Conservation (phyloP, 2,329 filamentous ascomycete genomes). For the Cercospora beticola region DNA sequence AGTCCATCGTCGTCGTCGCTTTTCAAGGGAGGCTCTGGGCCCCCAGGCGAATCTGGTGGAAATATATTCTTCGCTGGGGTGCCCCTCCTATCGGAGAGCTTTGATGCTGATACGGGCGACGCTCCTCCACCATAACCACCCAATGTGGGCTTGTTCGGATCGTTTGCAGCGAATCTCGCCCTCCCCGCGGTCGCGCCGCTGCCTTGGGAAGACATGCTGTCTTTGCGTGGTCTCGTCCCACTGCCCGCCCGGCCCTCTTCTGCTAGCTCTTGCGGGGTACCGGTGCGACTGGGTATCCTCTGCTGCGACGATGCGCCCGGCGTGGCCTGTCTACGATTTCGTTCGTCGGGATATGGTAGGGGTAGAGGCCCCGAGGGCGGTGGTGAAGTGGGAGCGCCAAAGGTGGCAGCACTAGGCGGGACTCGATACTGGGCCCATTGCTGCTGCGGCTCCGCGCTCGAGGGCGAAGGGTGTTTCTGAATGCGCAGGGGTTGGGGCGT, state of each 20-base stretch:
- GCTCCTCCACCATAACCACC: conserved; percentile 46
- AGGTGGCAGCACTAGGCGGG: conserved; percentile 32
- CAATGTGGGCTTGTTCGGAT: conserved; percentile 50
- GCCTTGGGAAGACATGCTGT: conserved; percentile 36
- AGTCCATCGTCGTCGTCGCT: conserved; percentile 67
- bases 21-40: conserved; percentile 69
- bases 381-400: conserved; percentile 35
- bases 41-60: conserved; percentile 75
- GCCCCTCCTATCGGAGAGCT: conserved; percentile 77
- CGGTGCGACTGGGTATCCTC: conserved; percentile 23
- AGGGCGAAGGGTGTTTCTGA: conserved; percentile 31
- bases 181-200: conserved; percentile 34
- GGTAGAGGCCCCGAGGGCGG: conserved; percentile 33
- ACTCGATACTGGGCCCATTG: conserved; percentile 39
- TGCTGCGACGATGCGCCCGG: conserved; percentile 15
- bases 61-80: conserved; percentile 74
- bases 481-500: conserved; percentile 37
- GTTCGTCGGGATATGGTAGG: conserved; percentile 36
- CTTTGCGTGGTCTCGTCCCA: conserved; percentile 26
- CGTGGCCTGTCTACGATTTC: conserved; percentile 24
- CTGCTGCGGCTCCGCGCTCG: conserved; percentile 28
- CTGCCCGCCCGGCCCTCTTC: conserved; percentile 29
- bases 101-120: conserved; percentile 37
- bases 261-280: conserved; percentile 31
- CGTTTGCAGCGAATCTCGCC: conserved; percentile 48